phyloP scores from a whole-genome alignment of 106 monocot species.

The Narthecium ossifragum region DNA sequence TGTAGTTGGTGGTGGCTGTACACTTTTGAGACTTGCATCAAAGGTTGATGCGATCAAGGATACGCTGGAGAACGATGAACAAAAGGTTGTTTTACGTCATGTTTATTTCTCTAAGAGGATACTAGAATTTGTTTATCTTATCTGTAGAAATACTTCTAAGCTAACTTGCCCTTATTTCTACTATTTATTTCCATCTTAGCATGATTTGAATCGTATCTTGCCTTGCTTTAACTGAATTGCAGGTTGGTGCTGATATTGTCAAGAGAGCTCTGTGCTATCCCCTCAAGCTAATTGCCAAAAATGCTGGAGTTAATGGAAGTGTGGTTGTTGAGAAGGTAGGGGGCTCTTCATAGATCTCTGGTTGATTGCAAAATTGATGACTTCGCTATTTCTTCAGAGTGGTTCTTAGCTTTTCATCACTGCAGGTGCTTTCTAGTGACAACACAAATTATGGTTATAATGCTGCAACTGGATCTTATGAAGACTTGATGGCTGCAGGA shows the following conservation, averaged over 20 bases:
- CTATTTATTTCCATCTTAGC: neutral
- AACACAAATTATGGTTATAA: slow-evolving; percentile 71
- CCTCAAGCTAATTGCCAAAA: slow-evolving; percentile 48
- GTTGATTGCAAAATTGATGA: too few species aligned
- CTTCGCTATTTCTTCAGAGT: too few species aligned
- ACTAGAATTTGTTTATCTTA: too few species aligned
- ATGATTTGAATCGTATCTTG: neutral
- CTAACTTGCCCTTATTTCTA: neutral
- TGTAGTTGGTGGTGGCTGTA: slow-evolving; percentile 49
- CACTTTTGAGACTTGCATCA: slow-evolving; percentile 38
- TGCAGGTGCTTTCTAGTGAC: slow-evolving; percentile 72
- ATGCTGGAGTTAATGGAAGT: slow-evolving; percentile 59
- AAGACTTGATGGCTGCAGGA: slow-evolving; percentile 90
- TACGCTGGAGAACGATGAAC: slow-evolving; percentile 36
- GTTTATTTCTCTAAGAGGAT: neutral
- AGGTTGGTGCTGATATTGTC: slow-evolving; percentile 53
- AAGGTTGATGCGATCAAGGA: slow-evolving; percentile 51
- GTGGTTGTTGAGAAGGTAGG: slow-evolving; percentile 47
- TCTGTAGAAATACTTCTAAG: too few species aligned
- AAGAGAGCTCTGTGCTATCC: slow-evolving; percentile 49
- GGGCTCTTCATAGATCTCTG: too few species aligned
- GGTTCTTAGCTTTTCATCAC: too few species aligned
- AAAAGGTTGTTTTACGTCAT: slow-evolving; percentile 31
- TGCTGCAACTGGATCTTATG: slow-evolving; percentile 82
- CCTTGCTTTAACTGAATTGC: neutral